Evolutionary conservation across 1,284 basidiomycete species (phyloP), one percentile per base, ranked within the genome.

Genomic region (Ustilago lituana): DNA sequence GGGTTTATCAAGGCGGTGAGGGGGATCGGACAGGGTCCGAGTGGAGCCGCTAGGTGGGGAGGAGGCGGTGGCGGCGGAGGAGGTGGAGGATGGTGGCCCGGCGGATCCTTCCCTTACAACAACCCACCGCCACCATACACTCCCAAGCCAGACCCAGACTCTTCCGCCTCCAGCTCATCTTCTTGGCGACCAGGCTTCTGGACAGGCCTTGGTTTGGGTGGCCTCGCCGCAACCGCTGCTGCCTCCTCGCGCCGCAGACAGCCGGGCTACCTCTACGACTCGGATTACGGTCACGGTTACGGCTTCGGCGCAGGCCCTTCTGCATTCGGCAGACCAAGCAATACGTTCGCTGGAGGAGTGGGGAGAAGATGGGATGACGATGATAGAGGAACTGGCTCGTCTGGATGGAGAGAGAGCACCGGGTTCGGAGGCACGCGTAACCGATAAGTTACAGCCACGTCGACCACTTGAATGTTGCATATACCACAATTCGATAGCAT

Each of bases 41-140:
- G 27, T 77, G 15, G 80, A 74, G 2, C 69, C 15, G 68, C 78
- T 0, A 53, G 77, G 8, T 65, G 71, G 9, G 71, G 76, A 14
- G 70, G 86, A 14, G 87, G 88, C 1, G 85, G 88, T 1, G 84
- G 85, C 84, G 64, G 83, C 84, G 60, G 56, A n/a, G 62, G 57
- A 29, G 64, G 55, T 7, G 83, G 60, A 12, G 68, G 68, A 1
- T 65, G 67, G 62, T 65, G 57, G 47, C 54, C 62, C 12, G 67
- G 67, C 9, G 50, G 57, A 36, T 27, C 29, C n/a, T n/a, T n/a
- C 22, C 17, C 31, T 12, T 3, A 45, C 20, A 46, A 41, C 20
- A n/a, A 31, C 41, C 86, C 91, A 0, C 92, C 93, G 0, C 92
- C 93, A 8, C 92, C 92, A 0, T 94, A 94, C 78, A 85, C 87